Percentiles rank a stretch among this genome's conserved stretches.
phyloP scores from a whole-genome alignment of 805 yeast species.

The Yamadazyma sp. region DNA sequence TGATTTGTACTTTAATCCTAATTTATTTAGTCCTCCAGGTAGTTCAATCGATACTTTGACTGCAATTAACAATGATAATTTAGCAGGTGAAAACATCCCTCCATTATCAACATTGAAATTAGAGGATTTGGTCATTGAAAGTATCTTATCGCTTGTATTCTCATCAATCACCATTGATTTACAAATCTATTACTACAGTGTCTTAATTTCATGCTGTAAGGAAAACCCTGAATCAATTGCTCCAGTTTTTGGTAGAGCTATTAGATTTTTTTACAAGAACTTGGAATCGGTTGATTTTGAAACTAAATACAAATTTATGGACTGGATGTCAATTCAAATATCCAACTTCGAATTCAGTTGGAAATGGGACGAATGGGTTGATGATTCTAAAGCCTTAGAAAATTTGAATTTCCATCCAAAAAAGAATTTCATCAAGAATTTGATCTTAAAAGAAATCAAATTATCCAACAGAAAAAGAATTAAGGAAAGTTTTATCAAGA shows the following conservation, averaged over 20 bases:
- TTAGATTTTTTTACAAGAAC: constrained; percentile 74
- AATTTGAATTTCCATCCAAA: constrained; percentile 65
- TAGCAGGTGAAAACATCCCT: constrained; percentile 37
- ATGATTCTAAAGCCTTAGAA: constrained; percentile 46
- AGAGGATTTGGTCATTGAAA: constrained; percentile 86
- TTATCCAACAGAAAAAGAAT: constrained; percentile 74
- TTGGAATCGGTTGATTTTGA: constrained; percentile 72
- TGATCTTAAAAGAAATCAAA: constrained; percentile 80
- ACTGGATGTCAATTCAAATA: constrained; percentile 92
- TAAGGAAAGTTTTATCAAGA: constrained; percentile 55
- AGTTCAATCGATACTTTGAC: constrained; percentile 69
- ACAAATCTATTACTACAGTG: constrained; percentile 76
- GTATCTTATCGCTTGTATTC: constrained; percentile 73
- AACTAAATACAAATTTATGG: constrained; percentile 65
- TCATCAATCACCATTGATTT: constrained; percentile 67
- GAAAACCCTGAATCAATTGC: constrained; percentile 75
- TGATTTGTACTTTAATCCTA: constrained; percentile 66
- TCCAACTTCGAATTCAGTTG: constrained; percentile 93
- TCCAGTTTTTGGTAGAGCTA: constrained; percentile 90
- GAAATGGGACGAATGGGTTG: constrained; percentile 97
- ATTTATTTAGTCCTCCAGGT: constrained; percentile 56
- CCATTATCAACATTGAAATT: constrained; percentile 77
- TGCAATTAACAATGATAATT: constrained; percentile 38
- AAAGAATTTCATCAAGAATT: constrained; percentile 67
- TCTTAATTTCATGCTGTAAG: constrained; percentile 82